phyloP scores from a whole-genome alignment of 1,284 basidiomycete genomes.

The Trichosporon asahii region DNA sequence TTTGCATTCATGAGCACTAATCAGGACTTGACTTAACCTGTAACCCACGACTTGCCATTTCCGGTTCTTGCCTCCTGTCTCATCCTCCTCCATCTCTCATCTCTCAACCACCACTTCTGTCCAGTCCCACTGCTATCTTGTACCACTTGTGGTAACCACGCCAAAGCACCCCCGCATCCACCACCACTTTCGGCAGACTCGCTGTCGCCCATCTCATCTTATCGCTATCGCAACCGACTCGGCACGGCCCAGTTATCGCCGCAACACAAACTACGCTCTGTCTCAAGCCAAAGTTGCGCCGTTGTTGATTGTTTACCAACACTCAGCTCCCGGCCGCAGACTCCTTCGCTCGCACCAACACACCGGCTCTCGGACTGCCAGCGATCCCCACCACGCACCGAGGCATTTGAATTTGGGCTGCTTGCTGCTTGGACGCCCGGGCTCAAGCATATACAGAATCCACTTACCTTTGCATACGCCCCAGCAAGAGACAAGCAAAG shows the following conservation, averaged over 20 bases:
- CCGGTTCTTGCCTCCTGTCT: slow-evolving; percentile 10
- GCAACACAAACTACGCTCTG: not conserved
- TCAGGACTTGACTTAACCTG: slow-evolving; percentile 5
- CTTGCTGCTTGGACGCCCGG: not conserved
- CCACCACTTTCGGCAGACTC: slow-evolving; percentile 1
- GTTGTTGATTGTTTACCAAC: not conserved
- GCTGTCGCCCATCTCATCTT: not conserved
- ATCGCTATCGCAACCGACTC: not conserved
- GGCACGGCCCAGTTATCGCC: not conserved
- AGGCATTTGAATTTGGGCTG: not conserved
- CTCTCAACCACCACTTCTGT: not conserved
- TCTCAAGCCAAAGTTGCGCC: not conserved
- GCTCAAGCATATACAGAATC: not conserved
- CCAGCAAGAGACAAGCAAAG: not conserved
- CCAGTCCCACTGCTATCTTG: not conserved
- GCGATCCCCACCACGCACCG: not conserved
- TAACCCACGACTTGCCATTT: slow-evolving; percentile 9
- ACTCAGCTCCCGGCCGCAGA: not conserved
- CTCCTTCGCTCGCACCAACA: not conserved
- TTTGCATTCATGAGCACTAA: slow-evolving; percentile 8
- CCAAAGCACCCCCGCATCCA: not conserved
- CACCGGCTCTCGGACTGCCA: not conserved
- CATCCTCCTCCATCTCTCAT: slow-evolving; percentile 3
- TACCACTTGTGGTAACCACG: slow-evolving; percentile 7
- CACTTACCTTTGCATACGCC: not conserved